Percentiles rank a stretch among this genome's conserved stretches.
phyloP scores from a whole-genome alignment of 768 basidiomycete genomes.

The Phaeolepiota aurea region DNA sequence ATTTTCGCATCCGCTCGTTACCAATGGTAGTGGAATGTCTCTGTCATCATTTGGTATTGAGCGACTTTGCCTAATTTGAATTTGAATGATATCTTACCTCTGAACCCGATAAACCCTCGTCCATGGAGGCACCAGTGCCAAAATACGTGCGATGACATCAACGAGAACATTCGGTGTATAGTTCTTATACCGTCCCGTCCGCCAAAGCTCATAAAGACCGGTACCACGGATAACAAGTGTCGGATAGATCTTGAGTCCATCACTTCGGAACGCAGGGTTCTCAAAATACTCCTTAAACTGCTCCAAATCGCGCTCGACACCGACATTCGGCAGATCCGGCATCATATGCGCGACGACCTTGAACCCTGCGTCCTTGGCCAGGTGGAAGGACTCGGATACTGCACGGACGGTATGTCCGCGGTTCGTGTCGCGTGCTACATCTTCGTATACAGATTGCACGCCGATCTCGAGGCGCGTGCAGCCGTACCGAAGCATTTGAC shows the following conservation, averaged over 20 bases:
- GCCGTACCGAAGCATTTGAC: conserved; percentile 98
- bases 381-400: conserved; percentile 93
- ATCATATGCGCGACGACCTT: conserved; percentile 99
- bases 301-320: conserved; percentile 92
- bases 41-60: conserved; percentile 36
- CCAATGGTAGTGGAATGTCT: conserved; percentile 94
- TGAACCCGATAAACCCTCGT: conserved; percentile 98
- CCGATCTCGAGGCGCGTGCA: conserved; percentile 98
- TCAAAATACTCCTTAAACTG: conserved; percentile 99
- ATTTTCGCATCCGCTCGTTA: conserved; percentile 96
- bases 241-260: conserved; percentile 97
- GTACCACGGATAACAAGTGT: conserved; percentile 97
- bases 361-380: conserved; percentile 98
- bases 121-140: conserved; percentile 97
- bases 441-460: conserved; percentile 98
- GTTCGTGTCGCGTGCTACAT: conserved; percentile 97
- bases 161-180: conserved; percentile 99
- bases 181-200: conserved; percentile 96
- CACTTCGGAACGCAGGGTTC: conserved; percentile 94
- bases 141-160: conserved; percentile 91
- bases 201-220: conserved; percentile 91
- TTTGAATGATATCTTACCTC: conserved; percentile 38
- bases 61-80: too few relatives aligned
- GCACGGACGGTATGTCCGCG: conserved; percentile 98
- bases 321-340: conserved; percentile 97